Conservation (phyloP, 176 grass and related monocot species). For the Zizania latifolia region DNA sequence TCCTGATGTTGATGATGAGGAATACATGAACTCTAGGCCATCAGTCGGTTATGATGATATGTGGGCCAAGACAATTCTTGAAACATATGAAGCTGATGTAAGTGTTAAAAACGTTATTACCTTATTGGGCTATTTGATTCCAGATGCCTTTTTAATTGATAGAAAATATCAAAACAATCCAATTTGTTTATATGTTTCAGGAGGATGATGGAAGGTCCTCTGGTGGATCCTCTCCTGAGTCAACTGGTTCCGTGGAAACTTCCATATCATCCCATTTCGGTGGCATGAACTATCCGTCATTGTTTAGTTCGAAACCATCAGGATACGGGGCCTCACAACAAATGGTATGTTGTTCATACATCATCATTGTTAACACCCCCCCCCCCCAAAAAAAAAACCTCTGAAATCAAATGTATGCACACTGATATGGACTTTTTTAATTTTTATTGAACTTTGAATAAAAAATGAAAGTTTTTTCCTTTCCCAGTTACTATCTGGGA, state of each 20-base stretch:
- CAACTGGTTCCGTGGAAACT: constrained; percentile 90
- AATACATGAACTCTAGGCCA: constrained; percentile 84
- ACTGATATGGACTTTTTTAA: neutral
- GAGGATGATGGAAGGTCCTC: constrained; percentile 95
- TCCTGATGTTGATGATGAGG: constrained; percentile 97
- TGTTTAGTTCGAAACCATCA: constrained; percentile 94
- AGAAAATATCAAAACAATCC: neutral
- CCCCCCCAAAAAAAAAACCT: too few relatives aligned
- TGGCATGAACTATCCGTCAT: constrained; percentile 90
- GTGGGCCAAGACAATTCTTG: constrained; percentile 99
- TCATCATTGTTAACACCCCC: too few relatives aligned
- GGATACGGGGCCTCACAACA: constrained; percentile 63
- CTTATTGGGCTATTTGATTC: constrained; percentile 10
- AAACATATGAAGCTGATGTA: constrained; percentile 85
- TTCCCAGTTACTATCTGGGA: constrained; percentile 20
- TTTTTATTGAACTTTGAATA: neutral
- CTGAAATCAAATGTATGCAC: neutral
- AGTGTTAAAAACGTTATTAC: constrained; percentile 34
- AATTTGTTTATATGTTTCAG: constrained; percentile 44
- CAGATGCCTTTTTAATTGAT: constrained; percentile 4
- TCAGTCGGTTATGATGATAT: constrained; percentile 95
- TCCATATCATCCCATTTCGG: constrained; percentile 99
- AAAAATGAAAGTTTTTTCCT: neutral
- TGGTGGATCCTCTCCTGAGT: constrained; percentile 87
- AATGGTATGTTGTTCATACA: too few relatives aligned